Base-by-base conservation (phyloP, 345 rosid species). In the Gossypium anomalum region DNA sequence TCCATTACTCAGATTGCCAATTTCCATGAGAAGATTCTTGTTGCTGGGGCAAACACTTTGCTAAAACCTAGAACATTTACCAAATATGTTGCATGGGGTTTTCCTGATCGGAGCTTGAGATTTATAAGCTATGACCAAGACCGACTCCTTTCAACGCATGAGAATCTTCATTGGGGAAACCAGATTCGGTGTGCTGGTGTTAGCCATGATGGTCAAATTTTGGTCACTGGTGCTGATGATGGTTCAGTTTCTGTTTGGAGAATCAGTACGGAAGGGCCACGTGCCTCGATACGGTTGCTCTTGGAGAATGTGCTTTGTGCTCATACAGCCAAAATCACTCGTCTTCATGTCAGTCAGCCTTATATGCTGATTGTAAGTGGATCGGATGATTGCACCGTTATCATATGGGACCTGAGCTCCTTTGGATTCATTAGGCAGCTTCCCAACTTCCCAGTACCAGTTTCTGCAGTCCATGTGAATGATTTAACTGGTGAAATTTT, bases 41-140 rank as follows among this genome's bases (percentile, higher is more conserved):
- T 92, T 73, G 89, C 91, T 0, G 87, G 97, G 75, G 71, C 80
- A 25, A 93, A 92, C 82, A 85, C 79, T 74, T 80, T 90, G 85
- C 89, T 96, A 71, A 96, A 96, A 83, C 98, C 99, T 52, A 88
- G 89, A 82, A 93, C 97, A 20, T 93, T 86, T 75, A 80, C 90
- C 78, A 92, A 93, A 74, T 96, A 92, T 77, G 86, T 96, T 7
- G 83, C 97, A 41, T 96, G 99, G 99, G 98, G 98, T 16, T 96
- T 96, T 75, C 94, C 99, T 0, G 99, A 96, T 75, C 87, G 91
- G 65, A 96, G 99, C 83, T 85, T 96, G 87, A 90, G 99, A 86
- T 90, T 95, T 82, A 76, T 93, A 84, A 93, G 91, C 89, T 93
- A 90, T 85, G 99, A 96, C 85, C 99, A 96, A 79, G 99, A 93